Conservation (phyloP, 306 rosid species). For the Rubus parviflorus region DNA sequence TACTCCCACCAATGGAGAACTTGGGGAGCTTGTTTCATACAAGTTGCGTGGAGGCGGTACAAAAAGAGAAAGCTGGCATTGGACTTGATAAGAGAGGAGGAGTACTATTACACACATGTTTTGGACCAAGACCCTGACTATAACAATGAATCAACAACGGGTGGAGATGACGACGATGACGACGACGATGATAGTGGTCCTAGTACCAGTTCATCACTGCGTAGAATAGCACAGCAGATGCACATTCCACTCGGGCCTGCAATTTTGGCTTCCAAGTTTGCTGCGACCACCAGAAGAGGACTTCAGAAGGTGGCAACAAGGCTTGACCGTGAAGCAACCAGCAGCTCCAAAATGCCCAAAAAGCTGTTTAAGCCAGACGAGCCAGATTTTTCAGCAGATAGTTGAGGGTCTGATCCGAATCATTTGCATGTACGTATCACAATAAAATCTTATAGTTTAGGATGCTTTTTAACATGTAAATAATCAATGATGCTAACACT, state of each 20-base stretch:
- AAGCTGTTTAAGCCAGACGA: constrained; percentile 85
- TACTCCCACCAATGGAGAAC: constrained; percentile 91
- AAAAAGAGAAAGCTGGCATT: constrained; percentile 52
- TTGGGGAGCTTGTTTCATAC: constrained; percentile 80
- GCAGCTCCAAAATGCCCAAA: constrained; percentile 73
- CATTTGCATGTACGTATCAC: not conserved
- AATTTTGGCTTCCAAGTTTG: constrained; percentile 74
- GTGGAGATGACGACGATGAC: constrained; percentile 10
- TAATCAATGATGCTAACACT: too few relatives aligned
- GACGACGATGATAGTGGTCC: constrained; percentile 5
- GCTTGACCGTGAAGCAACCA: constrained; percentile 40
- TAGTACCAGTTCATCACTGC: constrained; percentile 15
- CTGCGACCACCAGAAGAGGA: constrained; percentile 64
- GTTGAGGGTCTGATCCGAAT: not conserved
- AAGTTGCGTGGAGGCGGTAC: constrained; percentile 81
- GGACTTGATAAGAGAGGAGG: constrained; percentile 65
- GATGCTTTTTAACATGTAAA: too few relatives aligned
- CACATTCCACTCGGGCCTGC: constrained; percentile 50
- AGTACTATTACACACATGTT: constrained; percentile 26
- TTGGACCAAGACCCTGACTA: constrained; percentile 28
- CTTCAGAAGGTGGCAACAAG: constrained; percentile 33
- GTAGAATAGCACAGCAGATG: constrained; percentile 16
- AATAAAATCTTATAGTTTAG: too few relatives aligned
- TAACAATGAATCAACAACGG: constrained; percentile 1
- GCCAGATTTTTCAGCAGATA: constrained; percentile 68